Evolutionary conservation across 331 rosid species (phyloP), one percentile per base, ranked within the genome.

Genomic region (Phaseolus coccineus): DNA sequence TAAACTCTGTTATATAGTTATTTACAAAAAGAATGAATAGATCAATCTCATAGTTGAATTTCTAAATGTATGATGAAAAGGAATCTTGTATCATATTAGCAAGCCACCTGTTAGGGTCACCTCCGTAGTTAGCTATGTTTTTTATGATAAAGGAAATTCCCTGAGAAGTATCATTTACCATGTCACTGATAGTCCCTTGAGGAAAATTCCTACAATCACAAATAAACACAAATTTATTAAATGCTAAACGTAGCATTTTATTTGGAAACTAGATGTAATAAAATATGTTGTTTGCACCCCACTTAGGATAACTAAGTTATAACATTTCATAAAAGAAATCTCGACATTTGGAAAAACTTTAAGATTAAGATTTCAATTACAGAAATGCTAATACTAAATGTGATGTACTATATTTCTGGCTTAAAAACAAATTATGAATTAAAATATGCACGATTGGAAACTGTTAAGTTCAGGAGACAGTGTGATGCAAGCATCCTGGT

Each of bases 101-200:
- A 47, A 22, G 72, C 82, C 78, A 96, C 99, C 98, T 90, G 61
- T 91, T 76, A 48, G 89, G 92, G 85, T 96, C 97, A 33, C 98
- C 98, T 59, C 99, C 99, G 76, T 78, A 90, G 19, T 83, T 88
- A 73, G 92, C 87, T 80, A 93, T 87, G 78, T 90, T 85, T 88
- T 91, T 87, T 77, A 88, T 80, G 79, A 96, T 74, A 39, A 74
- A 96, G 46, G 92, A 91, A 79, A 96, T 90, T 58, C 96, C 99
- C 71, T 79, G 89, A 44, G 90, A 93, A 80, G 83, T 74, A 86
- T 96, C 99, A 82, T 83, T 76, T 77, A 96, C 88, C 98, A 96
- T 96, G 87, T 96, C 98, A 86, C 98, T 90, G 59, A 96, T 90
- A 73, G 97, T 96, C 80, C 97, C 99, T 85, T 96, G 98, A 53